phyloP scores from a whole-genome alignment of 768 basidiomycete species.

The Lentinula boryana region DNA sequence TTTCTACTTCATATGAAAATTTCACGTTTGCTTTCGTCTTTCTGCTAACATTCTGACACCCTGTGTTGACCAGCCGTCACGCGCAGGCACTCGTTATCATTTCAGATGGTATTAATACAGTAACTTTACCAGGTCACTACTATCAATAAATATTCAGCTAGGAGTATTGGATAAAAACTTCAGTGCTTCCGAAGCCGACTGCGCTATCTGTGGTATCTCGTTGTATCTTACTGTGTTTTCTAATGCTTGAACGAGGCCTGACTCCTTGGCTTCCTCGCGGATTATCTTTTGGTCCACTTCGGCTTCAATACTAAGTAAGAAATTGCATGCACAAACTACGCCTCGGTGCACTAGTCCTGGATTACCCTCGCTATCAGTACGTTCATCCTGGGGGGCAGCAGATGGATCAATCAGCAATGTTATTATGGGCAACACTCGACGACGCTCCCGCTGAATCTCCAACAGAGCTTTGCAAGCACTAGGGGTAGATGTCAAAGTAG shows the following conservation, averaged over 20 bases:
- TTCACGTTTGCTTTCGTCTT: too few relatives aligned
- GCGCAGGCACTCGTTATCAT: too few relatives aligned
- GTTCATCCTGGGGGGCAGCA: constrained; percentile 25
- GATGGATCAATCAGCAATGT: constrained; percentile 62
- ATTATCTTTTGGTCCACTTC: constrained; percentile 32
- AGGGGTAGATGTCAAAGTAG: constrained; percentile 63
- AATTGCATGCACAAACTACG: constrained; percentile 71
- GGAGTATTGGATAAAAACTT: constrained; percentile 21
- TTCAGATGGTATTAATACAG: too few relatives aligned
- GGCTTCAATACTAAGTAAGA: constrained; percentile 37
- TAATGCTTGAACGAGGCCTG: constrained; percentile 51
- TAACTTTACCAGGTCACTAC: too few relatives aligned
- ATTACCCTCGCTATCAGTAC: constrained; percentile 25
- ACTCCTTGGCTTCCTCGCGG: constrained; percentile 43
- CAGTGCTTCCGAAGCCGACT: constrained; percentile 46
- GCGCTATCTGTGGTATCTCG: constrained; percentile 32
- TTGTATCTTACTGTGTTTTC: constrained; percentile 40
- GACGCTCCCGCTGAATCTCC: constrained; percentile 58
- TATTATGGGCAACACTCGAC: constrained; percentile 59
- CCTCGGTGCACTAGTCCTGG: constrained; percentile 74
- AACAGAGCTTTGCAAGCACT: constrained; percentile 58
- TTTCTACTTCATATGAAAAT: too few relatives aligned
- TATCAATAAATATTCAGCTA: too few relatives aligned
- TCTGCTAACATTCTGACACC: too few relatives aligned
- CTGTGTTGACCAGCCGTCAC: too few relatives aligned